These are phyloP conservation scores for Apiotrichum gamsii DNA, from an alignment of 1,284 basidiomycete genomes.

Conservation along the genomic window DNA sequence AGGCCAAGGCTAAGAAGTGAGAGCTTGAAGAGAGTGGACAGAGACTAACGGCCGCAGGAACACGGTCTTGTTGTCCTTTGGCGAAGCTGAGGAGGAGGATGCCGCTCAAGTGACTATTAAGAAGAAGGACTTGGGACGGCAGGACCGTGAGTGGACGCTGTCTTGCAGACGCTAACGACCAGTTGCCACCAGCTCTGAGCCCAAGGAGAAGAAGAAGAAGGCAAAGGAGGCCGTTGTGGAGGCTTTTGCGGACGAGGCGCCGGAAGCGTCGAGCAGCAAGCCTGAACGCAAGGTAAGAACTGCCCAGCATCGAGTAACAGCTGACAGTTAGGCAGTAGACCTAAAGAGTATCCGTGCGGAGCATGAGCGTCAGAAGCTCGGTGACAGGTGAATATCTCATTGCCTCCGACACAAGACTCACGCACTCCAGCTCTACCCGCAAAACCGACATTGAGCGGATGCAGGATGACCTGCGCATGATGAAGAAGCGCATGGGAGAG, in stretches of 20 bases:
- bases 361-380: slow-evolving; percentile 61
- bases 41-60: slow-evolving; percentile 56
- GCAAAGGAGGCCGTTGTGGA: slow-evolving; percentile 30
- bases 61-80: slow-evolving; percentile 79
- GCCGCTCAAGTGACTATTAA: slow-evolving; percentile 52
- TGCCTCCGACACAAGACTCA: too few species aligned
- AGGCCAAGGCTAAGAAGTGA: slow-evolving; percentile 76
- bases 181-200: not conserved
- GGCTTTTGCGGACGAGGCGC: not conserved
- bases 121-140: slow-evolving; percentile 72
- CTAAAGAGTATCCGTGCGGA: slow-evolving; percentile 65
- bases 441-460: slow-evolving; percentile 76
- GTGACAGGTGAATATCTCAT: slow-evolving; percentile 51
- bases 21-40: not conserved
- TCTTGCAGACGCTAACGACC: not conserved
- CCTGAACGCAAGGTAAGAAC: too few species aligned
- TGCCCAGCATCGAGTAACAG: too few species aligned
- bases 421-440: slow-evolving; percentile 54
- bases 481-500: slow-evolving; percentile 48
- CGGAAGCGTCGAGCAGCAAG: not conserved
- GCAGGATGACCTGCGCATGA: slow-evolving; percentile 75
- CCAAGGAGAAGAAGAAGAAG: slow-evolving; percentile 3
- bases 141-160: slow-evolving; percentile 59
- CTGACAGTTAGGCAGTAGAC: slow-evolving; percentile 50
- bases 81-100: slow-evolving; percentile 65